Conservation (phyloP, 345 rosid genomes). For the Hibiscus trionum region DNA sequence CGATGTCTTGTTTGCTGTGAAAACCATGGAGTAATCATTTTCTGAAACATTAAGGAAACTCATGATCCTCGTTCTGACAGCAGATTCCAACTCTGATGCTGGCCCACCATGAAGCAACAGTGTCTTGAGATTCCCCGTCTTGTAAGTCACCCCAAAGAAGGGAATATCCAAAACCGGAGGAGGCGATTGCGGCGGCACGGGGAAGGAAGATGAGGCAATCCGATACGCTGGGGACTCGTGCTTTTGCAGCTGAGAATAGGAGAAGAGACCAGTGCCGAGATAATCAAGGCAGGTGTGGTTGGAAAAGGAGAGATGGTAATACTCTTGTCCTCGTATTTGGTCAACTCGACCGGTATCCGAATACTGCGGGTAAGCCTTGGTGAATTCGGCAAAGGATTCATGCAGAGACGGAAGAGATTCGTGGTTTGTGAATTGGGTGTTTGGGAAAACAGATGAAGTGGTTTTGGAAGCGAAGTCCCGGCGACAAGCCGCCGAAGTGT, state of each 20-base stretch:
- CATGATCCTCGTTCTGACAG: conserved; percentile 74
- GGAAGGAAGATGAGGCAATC: conserved; percentile 32
- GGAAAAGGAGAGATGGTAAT: conserved; percentile 53
- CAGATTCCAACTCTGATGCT: conserved; percentile 55
- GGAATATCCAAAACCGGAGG: conserved; percentile 44
- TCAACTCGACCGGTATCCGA: conserved; percentile 48
- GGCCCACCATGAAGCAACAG: conserved; percentile 72
- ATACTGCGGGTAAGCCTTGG: conserved; percentile 55
- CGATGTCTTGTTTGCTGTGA: conserved; percentile 81
- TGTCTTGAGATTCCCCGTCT: conserved; percentile 66
- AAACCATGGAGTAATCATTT: conserved; percentile 75
- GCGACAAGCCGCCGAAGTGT: conserved; percentile 55
- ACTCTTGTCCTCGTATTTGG: conserved; percentile 54
- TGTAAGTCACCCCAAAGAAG: conserved; percentile 75
- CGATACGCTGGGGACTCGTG: conserved; percentile 34
- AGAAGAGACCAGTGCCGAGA: conserved; percentile 81
- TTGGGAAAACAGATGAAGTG: conserved; percentile 56
- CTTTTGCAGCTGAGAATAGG: conserved; percentile 56
- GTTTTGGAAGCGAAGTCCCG: conserved; percentile 56
- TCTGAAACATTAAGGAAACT: conserved; percentile 62
- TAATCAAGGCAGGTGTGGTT: conserved; percentile 84
- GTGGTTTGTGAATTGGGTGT: conserved; percentile 63
- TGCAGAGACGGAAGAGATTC: conserved; percentile 70
- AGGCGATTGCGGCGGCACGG: conserved; percentile 12
- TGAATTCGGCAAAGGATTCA: conserved; percentile 56